A percentile compares a stretch with the other conserved stretches of the same genome.
These are phyloP conservation scores for Isatis tinctoria DNA, from an alignment of 345 rosid species.

Conservation along the genomic window DNA sequence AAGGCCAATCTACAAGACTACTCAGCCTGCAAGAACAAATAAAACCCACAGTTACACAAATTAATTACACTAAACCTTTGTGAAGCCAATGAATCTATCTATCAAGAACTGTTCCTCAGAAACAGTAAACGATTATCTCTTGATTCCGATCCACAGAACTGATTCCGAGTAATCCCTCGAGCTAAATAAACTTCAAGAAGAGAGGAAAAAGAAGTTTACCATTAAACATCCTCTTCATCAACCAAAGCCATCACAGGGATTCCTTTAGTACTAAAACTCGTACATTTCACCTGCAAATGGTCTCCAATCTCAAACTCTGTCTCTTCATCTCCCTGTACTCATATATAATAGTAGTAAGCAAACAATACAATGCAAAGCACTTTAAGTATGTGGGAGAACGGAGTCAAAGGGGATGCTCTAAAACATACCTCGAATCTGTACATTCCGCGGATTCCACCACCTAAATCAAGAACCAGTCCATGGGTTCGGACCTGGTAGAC, in stretches of 20 bases:
- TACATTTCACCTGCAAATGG: conserved; percentile 55
- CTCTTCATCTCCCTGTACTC: conserved; percentile 44
- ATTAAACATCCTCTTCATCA: conserved; percentile 29
- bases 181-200: not conserved
- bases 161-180: not conserved
- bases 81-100: conserved; percentile 3
- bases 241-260: conserved; percentile 68
- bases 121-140: not conserved
- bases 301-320: conserved; percentile 52
- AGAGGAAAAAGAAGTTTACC: not conserved
- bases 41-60: not conserved
- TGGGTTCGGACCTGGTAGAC: conserved; percentile 58
- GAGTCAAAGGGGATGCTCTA: not conserved
- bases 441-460: conserved; percentile 88
- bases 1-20: not conserved
- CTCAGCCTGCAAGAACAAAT: conserved; percentile 1
- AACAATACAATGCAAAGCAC: not conserved
- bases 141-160: not conserved
- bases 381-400: not conserved
- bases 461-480: conserved; percentile 92
- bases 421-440: conserved; percentile 67
- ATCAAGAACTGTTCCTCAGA: not conserved
- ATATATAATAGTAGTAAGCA: not conserved
- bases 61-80: not conserved
- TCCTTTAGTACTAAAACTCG: conserved; percentile 74